Conservation (phyloP, 495 filamentous ascomycete genomes). For the Neurospora hispaniola region DNA sequence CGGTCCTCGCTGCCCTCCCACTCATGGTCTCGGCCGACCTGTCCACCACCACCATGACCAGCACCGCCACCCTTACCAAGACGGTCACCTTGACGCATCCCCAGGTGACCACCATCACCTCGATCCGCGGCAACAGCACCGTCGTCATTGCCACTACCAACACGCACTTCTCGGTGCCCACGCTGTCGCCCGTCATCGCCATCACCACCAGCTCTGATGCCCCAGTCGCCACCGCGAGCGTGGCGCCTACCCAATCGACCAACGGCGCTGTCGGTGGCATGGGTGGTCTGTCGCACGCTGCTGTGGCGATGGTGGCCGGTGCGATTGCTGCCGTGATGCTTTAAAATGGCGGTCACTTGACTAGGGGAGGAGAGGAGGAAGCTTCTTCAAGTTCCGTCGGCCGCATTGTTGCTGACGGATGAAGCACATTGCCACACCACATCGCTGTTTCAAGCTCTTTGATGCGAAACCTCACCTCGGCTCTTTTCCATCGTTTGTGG, state of each 20-base stretch:
- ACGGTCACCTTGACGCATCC: slow-evolving; percentile 38
- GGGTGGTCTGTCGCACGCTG: slow-evolving; percentile 27
- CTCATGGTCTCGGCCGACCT: slow-evolving; percentile 25
- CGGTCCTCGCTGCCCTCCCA: slow-evolving; percentile 17
- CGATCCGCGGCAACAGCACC: slow-evolving; percentile 15
- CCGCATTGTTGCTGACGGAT: background rate
- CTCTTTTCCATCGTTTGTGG: background rate
- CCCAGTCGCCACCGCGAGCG: slow-evolving; percentile 15
- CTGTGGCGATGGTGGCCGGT: slow-evolving; percentile 32
- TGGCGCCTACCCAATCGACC: slow-evolving; percentile 12
- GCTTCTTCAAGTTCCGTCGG: background rate
- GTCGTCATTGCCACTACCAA: slow-evolving; percentile 13
- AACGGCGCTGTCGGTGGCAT: slow-evolving; percentile 24
- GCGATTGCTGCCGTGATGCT: slow-evolving; percentile 36
- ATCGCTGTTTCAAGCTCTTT: background rate
- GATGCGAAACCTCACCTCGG: background rate
- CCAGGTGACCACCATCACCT: slow-evolving; percentile 18
- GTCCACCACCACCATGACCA: slow-evolving; percentile 35
- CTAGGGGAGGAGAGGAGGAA: background rate
- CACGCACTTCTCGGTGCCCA: slow-evolving; percentile 7
- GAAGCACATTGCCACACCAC: background rate
- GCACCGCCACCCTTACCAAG: slow-evolving; percentile 40
- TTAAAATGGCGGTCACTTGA: slow-evolving; percentile 14
- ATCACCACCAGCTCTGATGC: slow-evolving; percentile 15
- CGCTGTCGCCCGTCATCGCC: slow-evolving; percentile 9